phyloP scores from a whole-genome alignment of 2,329 filamentous ascomycete genomes.

The Aspergillus flavus region DNA sequence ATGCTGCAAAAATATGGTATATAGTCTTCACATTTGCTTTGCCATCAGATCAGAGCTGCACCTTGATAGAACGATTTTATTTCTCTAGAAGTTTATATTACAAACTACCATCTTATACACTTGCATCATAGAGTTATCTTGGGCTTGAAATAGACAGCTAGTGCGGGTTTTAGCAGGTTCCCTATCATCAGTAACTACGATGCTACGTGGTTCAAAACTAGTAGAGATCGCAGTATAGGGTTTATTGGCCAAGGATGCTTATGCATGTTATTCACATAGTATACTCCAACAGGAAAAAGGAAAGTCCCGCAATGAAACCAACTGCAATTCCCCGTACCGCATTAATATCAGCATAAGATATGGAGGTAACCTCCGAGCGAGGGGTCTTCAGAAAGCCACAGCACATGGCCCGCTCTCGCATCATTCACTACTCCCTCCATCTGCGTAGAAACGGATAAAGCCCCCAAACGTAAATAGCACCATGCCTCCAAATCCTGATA shows the following conservation, averaged over 20 bases:
- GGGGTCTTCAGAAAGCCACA: background rate
- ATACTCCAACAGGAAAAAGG: background rate
- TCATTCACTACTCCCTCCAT: background rate
- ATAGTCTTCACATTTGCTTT: background rate
- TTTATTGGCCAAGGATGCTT: background rate
- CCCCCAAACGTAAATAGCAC: background rate
- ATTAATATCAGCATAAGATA: background rate
- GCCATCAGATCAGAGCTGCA: conserved; percentile 1
- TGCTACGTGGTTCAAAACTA: background rate
- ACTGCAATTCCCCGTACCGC: background rate
- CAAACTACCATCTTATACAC: background rate
- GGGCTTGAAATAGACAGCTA: background rate
- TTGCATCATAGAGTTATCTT: background rate
- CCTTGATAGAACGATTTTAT: conserved; percentile 10
- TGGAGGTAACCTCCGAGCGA: background rate
- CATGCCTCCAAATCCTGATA: background rate
- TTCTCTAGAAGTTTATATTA: conserved; percentile 10
- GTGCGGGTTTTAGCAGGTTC: background rate
- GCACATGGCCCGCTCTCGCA: background rate
- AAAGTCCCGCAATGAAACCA: background rate
- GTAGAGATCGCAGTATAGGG: background rate
- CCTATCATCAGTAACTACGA: too few species aligned
- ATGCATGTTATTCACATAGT: background rate
- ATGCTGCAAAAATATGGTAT: conserved; percentile 7
- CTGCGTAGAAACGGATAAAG: background rate